Base-by-base conservation (phyloP, 352 stramenopile species). In the Thraustochytrium striatum region DNA sequence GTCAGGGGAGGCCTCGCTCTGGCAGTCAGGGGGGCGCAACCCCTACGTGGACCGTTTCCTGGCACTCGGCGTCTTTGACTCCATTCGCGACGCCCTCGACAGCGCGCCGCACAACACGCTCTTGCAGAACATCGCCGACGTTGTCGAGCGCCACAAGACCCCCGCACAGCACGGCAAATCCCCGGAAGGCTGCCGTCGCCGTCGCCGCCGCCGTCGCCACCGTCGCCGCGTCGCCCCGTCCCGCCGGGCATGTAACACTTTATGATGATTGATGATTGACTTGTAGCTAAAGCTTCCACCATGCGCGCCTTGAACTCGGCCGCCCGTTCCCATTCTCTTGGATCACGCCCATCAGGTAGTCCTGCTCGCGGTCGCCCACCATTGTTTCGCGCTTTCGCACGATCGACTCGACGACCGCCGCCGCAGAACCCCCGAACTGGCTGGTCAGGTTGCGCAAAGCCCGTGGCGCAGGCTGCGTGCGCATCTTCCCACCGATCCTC, bases 261-360 rank as follows among this genome's bases (percentile, higher is more conserved):
- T 47, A 47, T 47, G 13, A 47, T 13, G 39, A 47, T 47, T 13
- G 5, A 47, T 13, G 39, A 13, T 47, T 47, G 39, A 47, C 39
- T 47, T 47, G 39, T 13, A 13, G 39, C 39, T 47, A 13, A 13
- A 47, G 39, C 1, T 52, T 70, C 59, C 3, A 70, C 35, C 59
- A 33, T 53, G 59, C 59, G 59, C 16, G 59, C 7, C 2, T 53
- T 53, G 21, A 70, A 70, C 38, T 70, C 59, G 25, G 59, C 53
- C 19, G 59, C 59, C 3, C 59, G 59, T 3, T 70, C 13, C 3
- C 30, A 16, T 28, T 70, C 35, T 16, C 59, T 70, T 11, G 53
- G 21, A 70, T 13, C 13, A 70, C 53, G 25, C 3, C 36, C 25
- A 53, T 33, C 41, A 52, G 8, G 32, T 53, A 70, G 41, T 70